Percentiles rank a stretch among this genome's conserved stretches.
Evolutionary conservation across 345 rosid species (phyloP).

Genomic region (thale cress (Arabidopsis thaliana)): DNA sequence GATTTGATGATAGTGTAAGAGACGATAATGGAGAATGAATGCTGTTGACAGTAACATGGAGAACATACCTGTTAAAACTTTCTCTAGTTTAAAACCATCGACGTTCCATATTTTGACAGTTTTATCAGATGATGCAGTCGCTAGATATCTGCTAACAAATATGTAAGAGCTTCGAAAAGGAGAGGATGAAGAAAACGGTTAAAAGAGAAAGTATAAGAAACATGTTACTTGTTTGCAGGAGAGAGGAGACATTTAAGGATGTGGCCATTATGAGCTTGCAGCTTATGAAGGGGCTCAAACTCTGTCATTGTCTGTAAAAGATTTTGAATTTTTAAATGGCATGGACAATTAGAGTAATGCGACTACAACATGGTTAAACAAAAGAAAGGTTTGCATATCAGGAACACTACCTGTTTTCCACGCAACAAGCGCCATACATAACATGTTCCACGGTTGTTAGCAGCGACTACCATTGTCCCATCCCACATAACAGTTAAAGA

Average conservation of each 20-base stretch:
- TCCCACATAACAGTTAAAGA: constrained; percentile 97
- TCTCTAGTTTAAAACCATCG: constrained; percentile 93
- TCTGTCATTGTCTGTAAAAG: constrained; percentile 76
- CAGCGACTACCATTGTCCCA: constrained; percentile 96
- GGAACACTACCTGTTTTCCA: constrained; percentile 69
- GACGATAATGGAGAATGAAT: neutral
- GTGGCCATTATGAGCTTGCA: constrained; percentile 85
- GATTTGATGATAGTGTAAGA: constrained; percentile 1
- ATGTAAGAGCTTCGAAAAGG: constrained; percentile 6
- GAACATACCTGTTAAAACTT: constrained; percentile 61
- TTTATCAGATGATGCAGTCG: constrained; percentile 92
- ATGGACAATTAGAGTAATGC: neutral
- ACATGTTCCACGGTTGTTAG: constrained; percentile 91
- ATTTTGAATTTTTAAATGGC: neutral
- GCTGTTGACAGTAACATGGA: neutral
- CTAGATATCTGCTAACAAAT: constrained; percentile 68
- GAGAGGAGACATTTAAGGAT: constrained; percentile 95
- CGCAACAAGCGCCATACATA: constrained; percentile 89
- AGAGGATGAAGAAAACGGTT: constrained; percentile 5
- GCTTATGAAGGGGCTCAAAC: constrained; percentile 96
- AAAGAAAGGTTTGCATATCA: constrained; percentile 1
- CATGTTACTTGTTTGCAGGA: constrained; percentile 76
- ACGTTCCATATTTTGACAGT: constrained; percentile 98
- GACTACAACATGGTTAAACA: neutral
- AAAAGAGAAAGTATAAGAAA: neutral